These are phyloP conservation scores for Canavalia ensiformis DNA, from an alignment of 306 rosid genomes.

Conservation along the genomic window DNA sequence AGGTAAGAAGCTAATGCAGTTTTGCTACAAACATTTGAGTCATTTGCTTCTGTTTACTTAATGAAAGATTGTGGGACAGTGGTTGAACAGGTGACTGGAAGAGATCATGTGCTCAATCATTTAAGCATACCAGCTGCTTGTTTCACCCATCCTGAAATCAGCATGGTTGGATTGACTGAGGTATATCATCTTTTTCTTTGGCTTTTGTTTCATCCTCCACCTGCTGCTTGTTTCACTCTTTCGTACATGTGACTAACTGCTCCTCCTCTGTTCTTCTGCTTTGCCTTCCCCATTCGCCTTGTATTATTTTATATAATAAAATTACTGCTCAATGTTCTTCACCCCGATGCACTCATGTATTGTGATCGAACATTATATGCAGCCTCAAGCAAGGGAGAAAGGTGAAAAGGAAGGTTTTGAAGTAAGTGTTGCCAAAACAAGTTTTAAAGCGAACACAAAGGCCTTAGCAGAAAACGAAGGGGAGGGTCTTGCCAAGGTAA, in stretches of 20 bases:
- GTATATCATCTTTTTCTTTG: conserved; percentile 43
- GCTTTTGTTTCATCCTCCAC: conserved; percentile 15
- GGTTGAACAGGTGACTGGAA: conserved; percentile 86
- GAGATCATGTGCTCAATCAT: conserved; percentile 82
- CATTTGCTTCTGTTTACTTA: conserved; percentile 15
- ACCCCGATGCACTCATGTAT: not conserved
- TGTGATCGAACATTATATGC: conserved; percentile 51
- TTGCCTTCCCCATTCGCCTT: not conserved
- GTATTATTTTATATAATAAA: conserved; percentile 1
- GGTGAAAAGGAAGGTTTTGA: conserved; percentile 77
- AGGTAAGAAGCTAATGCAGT: conserved; percentile 44
- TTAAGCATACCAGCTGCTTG: conserved; percentile 83
- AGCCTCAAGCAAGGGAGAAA: conserved; percentile 89
- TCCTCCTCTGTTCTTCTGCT: conserved; percentile 8
- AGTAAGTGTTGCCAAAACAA: conserved; percentile 76
- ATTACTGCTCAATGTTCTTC: not conserved
- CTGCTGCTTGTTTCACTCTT: conserved; percentile 38
- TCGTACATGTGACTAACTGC: not conserved
- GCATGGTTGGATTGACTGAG: conserved; percentile 86
- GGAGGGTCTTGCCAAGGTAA: conserved; percentile 86
- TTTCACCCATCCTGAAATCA: conserved; percentile 82
- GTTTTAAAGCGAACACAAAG: conserved; percentile 91
- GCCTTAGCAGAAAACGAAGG: conserved; percentile 92
- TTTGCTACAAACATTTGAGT: conserved; percentile 13
- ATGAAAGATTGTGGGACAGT: conserved; percentile 50